Evolutionary conservation across 2,329 filamentous ascomycete species (phyloP), one percentile per base, ranked within the genome.

Genomic region (Aspergillus pseudonomiae): DNA sequence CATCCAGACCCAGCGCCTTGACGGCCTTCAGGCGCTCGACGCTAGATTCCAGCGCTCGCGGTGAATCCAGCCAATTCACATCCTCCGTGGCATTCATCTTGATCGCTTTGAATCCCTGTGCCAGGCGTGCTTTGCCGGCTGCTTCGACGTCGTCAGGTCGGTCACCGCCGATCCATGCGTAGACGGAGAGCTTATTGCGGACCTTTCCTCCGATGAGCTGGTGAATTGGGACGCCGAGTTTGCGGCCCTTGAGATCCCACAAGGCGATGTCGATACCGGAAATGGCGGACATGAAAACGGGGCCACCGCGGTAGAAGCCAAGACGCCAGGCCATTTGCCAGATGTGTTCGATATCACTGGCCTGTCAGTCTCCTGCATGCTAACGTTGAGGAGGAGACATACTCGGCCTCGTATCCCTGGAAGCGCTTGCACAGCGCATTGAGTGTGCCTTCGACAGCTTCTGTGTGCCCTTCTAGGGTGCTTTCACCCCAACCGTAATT

Each of bases 11-110:
- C 0, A 92, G 77, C 0, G 83, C 82, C 73, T 90, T 92, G 11
- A 94, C 91, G 0, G 85, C 81, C 68, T 89, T 88, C 14, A 94
- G 80, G 1, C 91, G 83, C 63, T 91, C 86, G 2, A 93, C 86
- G 52, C 86, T 88, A 6, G 84, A 80, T 52, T 90, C 83, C 0
- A 94, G 81, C 0, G 83, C 82, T 0, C 83, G 80, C 0, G 91
- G 91, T 1, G 89, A 90, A 75, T 94, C 91, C 0, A 94, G 84
- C 90, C 90, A 93, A 67, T 86, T 88, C 1, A 93, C 77, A 65
- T 93, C 91, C 71, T 90, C 89, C 0, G 91, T 93, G 6, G 85
- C 91, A 73, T 93, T 93, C 91, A 94, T 93, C 74, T 93, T 93
- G 60, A 93, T 66, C 41, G 73, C 74, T 63, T 75, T 76, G 65